These are phyloP conservation scores for Solanum okadae DNA, from an alignment of 257 asterid genomes.

Conservation along the genomic window DNA sequence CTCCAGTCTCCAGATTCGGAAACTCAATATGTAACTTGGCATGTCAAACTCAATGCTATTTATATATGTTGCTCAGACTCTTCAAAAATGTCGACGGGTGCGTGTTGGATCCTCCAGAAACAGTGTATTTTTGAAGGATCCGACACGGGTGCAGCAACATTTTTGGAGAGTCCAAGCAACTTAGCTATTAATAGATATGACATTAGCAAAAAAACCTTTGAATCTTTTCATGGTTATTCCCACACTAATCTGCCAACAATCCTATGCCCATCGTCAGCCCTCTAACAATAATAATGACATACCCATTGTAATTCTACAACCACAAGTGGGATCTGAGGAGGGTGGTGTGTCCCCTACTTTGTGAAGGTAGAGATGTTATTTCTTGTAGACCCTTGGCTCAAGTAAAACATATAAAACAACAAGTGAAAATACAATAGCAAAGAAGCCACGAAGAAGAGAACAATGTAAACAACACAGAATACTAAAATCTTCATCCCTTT, in stretches of 20 bases:
- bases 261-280: not conserved
- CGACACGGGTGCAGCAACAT: not conserved
- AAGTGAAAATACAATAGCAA: not conserved
- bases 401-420: not conserved
- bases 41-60: not conserved
- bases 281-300: not conserved
- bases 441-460: not conserved
- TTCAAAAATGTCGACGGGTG: not conserved
- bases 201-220: not conserved
- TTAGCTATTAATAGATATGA: not conserved
- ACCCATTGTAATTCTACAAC: not conserved
- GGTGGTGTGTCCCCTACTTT: not conserved
- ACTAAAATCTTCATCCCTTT: not conserved
- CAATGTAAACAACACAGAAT: not conserved
- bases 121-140: not conserved
- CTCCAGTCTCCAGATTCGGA: not conserved
- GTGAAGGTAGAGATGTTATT: not conserved
- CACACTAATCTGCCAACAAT: not conserved
- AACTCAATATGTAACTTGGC: not conserved
- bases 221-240: not conserved
- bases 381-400: not conserved
- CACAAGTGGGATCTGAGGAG: not conserved
- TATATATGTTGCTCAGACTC: too few relatives aligned
- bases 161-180: not conserved
- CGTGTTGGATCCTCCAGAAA: not conserved